Percentiles rank a stretch among this genome's conserved stretches.
phyloP scores from a whole-genome alignment of 1,139 yeast species.

The Hanseniaspora uvarum region DNA sequence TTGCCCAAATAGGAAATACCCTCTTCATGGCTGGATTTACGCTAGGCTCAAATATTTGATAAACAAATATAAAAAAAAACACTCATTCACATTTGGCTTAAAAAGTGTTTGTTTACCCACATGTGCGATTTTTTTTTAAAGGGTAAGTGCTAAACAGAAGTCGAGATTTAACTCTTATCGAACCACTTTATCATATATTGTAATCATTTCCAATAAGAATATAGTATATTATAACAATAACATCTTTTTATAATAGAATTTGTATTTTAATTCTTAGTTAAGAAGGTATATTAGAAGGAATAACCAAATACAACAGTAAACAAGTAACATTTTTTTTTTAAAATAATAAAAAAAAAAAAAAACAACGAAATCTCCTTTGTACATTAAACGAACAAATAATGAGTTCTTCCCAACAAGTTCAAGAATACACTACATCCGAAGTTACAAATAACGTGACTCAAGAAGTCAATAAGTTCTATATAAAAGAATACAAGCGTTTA shows the following conservation, averaged over 20 bases:
- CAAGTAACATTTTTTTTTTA: too few species aligned
- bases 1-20: neutral
- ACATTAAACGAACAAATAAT: neutral
- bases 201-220: too few species aligned
- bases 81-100: neutral
- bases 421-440: slow-evolving; percentile 29
- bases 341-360: too few species aligned
- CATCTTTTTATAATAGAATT: neutral
- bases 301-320: neutral
- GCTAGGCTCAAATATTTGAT: neutral
- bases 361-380: too few species aligned
- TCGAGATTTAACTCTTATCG: neutral
- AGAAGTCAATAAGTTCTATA: slow-evolving; percentile 49
- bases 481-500: slow-evolving; percentile 59
- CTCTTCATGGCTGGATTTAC: neutral
- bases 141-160: neutral
- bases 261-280: too few species aligned
- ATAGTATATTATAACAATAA: too few species aligned
- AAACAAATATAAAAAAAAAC: neutral
- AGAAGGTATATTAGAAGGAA: neutral
- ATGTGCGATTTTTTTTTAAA: neutral
- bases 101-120: too few species aligned
- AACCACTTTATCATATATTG: too few species aligned
- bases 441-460: slow-evolving; percentile 54
- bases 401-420: slow-evolving; percentile 16